Conservation (phyloP, 768 basidiomycete species). For the Lactarius tabidus region DNA sequence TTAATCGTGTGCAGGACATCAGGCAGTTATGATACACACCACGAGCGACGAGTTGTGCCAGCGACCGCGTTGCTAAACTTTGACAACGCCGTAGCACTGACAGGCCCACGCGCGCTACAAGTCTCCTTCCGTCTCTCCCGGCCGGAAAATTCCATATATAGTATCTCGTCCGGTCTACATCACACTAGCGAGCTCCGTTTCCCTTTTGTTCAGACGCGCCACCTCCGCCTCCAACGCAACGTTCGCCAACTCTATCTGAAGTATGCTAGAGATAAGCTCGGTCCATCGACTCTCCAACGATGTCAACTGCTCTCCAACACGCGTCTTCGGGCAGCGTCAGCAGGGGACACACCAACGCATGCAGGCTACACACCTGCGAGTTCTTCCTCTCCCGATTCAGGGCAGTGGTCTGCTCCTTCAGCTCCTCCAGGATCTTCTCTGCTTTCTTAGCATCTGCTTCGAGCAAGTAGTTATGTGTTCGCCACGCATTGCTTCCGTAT, state of each 20-base stretch:
- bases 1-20: not conserved
- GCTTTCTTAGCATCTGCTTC: constrained; percentile 71
- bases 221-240: constrained; percentile 83
- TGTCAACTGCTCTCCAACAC: constrained; percentile 72
- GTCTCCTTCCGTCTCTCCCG: constrained; percentile 6
- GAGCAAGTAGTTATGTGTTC: constrained; percentile 84
- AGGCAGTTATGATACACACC: constrained; percentile 3
- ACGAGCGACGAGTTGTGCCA: constrained; percentile 2
- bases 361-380: constrained; percentile 52
- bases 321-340: constrained; percentile 47
- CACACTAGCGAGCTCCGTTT: constrained; percentile 54
- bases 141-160: constrained; percentile 18
- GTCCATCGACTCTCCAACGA: constrained; percentile 88
- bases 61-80: not conserved
- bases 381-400: constrained; percentile 90
- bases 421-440: constrained; percentile 69
- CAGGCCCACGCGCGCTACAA: not conserved
- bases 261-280: constrained; percentile 80
- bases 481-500: constrained; percentile 89
- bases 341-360: constrained; percentile 1
- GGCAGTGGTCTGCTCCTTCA: constrained; percentile 75
- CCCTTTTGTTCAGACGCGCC: constrained; percentile 50
- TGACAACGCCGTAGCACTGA: not conserved
- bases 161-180: constrained; percentile 16
- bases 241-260: constrained; percentile 96